Base-by-base conservation (phyloP, 192 early-diverging fungal species). In the Coemansia sp. region DNA sequence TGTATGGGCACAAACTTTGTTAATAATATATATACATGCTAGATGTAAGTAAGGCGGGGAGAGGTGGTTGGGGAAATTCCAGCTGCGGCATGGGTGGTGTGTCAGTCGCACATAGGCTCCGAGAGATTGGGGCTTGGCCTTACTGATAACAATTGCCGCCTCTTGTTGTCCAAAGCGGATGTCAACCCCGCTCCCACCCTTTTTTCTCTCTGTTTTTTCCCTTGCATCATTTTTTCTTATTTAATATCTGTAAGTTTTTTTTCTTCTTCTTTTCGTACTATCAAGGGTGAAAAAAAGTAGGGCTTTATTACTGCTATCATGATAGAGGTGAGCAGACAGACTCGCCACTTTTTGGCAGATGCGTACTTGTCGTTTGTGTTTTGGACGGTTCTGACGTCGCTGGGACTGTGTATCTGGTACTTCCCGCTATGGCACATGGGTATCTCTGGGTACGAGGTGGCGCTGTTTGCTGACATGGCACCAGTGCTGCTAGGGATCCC, bases 401-500 rank as follows among this genome's bases (percentile, higher is more conserved):
- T 93, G 11, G 86, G 89, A 0, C 55, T 91, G 32, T 84, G 88
- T 58, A 88, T 87, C 63, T 90, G 92, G 92, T 93, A 93, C 72
- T 93, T 93, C 70, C 92, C 92, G 23, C 77, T 93, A 37, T 93
- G 91, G 89, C 86, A 91, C 75, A 93, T 93, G 92, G 92, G 92
- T 4, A 86, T 93, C 70, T 92, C 91, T 14, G 92, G 92, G 59
- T 92, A 88, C 68, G 92, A 93, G 69, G 88, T 86, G 6, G 88
- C 88, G 35, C 75, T 93, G 68, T 84, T 93, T 16, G 80, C 88
- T 17, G 90, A 88, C 39, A 57, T 86, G 13, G 70, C 85, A 9
- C 87, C 90, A 1, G 72, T 84, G 19, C 57, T 92, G 17, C 82
- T 92, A 14, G 89, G 87, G 39, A 80, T 91, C 30, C 73, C 70